phyloP scores from a whole-genome alignment of 1,284 basidiomycete species.

The Rhodotorula sp. region DNA sequence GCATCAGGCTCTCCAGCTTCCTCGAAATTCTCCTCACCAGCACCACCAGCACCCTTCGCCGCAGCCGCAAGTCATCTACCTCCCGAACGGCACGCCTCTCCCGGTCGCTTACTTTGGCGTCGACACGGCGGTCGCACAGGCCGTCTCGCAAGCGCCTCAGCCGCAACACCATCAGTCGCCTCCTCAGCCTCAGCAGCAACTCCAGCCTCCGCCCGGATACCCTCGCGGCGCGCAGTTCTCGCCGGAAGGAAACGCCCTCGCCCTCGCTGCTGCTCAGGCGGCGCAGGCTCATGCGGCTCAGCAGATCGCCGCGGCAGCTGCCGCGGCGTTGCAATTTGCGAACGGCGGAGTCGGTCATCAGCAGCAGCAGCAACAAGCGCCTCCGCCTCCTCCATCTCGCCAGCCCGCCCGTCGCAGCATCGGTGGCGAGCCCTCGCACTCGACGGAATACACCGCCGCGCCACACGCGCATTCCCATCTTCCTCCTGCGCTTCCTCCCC shows the following conservation, averaged over 20 bases:
- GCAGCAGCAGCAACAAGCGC: too few relatives aligned
- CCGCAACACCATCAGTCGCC: background rate
- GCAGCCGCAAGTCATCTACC: background rate
- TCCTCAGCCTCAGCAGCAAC: background rate
- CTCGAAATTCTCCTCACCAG: background rate
- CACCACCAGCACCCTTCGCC: background rate
- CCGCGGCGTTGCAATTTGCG: conserved; percentile 1
- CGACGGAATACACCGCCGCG: too few relatives aligned
- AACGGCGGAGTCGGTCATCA: too few relatives aligned
- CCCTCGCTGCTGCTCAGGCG: conserved; percentile 10
- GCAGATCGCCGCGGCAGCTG: background rate
- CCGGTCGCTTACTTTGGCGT: conserved; percentile 2
- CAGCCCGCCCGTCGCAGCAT: too few relatives aligned
- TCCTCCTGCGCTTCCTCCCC: too few relatives aligned
- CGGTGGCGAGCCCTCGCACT: too few relatives aligned
- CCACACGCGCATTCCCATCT: too few relatives aligned
- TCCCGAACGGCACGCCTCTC: conserved; percentile 7
- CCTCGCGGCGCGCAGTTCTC: conserved; percentile 2
- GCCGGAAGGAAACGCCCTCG: conserved; percentile 11
- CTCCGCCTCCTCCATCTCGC: too few relatives aligned
- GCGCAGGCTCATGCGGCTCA: conserved; percentile 6
- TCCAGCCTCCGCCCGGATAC: background rate
- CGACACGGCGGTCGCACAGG: too few relatives aligned
- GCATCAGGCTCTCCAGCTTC: background rate
- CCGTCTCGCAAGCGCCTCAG: background rate